phyloP scores from a whole-genome alignment of 2,329 filamentous ascomycete species.

The Bimuria novae-zelandiae region DNA sequence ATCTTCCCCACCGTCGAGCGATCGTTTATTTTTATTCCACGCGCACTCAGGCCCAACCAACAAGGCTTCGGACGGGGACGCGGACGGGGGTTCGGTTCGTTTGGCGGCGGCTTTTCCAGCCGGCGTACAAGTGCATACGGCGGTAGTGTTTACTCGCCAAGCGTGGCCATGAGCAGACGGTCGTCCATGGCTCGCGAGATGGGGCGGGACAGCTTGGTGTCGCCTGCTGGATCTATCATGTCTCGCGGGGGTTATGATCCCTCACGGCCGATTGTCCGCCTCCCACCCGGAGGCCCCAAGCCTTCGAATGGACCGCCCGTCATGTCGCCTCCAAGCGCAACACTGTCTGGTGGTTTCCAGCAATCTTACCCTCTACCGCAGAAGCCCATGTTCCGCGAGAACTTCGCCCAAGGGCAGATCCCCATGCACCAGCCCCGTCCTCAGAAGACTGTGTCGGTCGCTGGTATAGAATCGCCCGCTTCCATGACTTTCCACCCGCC shows the following conservation, averaged over 20 bases:
- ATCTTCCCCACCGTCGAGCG: slow-evolving; percentile 88
- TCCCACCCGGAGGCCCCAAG: slow-evolving; percentile 66
- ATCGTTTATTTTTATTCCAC: slow-evolving; percentile 97
- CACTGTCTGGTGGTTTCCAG: slow-evolving; percentile 57
- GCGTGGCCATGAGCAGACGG: slow-evolving; percentile 82
- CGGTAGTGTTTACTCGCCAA: slow-evolving; percentile 83
- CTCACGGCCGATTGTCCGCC: slow-evolving; percentile 75
- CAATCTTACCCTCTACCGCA: slow-evolving; percentile 58
- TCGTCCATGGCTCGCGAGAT: slow-evolving; percentile 76
- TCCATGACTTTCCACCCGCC: slow-evolving; percentile 63
- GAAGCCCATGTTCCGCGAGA: slow-evolving; percentile 63
- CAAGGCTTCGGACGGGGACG: slow-evolving; percentile 71
- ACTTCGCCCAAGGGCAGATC: slow-evolving; percentile 59
- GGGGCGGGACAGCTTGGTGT: slow-evolving; percentile 74
- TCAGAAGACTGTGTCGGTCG: slow-evolving; percentile 91
- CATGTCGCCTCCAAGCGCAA: slow-evolving; percentile 40
- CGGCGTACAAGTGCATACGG: slow-evolving; percentile 81
- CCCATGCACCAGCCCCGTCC: slow-evolving; percentile 94
- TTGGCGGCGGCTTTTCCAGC: slow-evolving; percentile 66
- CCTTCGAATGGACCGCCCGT: slow-evolving; percentile 37
- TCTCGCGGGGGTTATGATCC: slow-evolving; percentile 67
- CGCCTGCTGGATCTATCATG: slow-evolving; percentile 78
- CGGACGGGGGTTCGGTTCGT: slow-evolving; percentile 73
- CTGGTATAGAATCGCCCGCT: slow-evolving; percentile 85
- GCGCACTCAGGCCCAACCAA: slow-evolving; percentile 90